These are phyloP conservation scores for Paraleonurus japonicus DNA, from an alignment of 257 asterid species.

Conservation along the genomic window DNA sequence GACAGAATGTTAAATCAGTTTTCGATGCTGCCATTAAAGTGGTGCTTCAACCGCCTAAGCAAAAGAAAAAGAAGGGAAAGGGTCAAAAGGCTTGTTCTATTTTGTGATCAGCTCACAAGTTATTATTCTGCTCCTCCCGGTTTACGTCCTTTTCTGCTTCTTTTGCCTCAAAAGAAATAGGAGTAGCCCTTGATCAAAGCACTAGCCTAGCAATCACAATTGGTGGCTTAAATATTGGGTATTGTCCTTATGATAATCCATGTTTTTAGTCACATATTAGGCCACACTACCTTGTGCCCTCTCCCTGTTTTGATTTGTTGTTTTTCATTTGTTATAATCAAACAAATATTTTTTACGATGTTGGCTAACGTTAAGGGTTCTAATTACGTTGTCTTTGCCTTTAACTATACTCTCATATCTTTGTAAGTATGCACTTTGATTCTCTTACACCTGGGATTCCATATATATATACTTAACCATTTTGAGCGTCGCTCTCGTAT, in stretches of 20 bases:
- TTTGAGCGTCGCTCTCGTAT: not conserved
- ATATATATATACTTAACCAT: not conserved
- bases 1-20: conserved; percentile 54
- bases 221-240: conserved; percentile 40
- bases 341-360: conserved; percentile 38
- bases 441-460: not conserved
- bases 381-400: conserved; percentile 17
- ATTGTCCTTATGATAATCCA: conserved; percentile 32
- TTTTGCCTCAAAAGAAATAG: conserved; percentile 43
- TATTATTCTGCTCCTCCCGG: conserved; percentile 23
- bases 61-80: conserved; percentile 60
- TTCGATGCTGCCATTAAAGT: conserved; percentile 65
- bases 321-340: conserved; percentile 40
- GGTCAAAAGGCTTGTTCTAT: conserved; percentile 63
- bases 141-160: conserved; percentile 33
- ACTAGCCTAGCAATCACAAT: conserved; percentile 29
- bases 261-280: conserved; percentile 40
- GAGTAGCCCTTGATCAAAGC: conserved; percentile 39
- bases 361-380: conserved; percentile 32
- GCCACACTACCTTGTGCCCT: conserved; percentile 50
- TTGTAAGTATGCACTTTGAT: conserved; percentile 18
- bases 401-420: conserved; percentile 1
- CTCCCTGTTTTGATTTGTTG: conserved; percentile 40
- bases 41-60: conserved; percentile 63
- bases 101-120: conserved; percentile 53